Percentiles rank a stretch among this genome's conserved stretches.
Conservation (phyloP, 805 yeast species). For the Yarrowia sp. region DNA sequence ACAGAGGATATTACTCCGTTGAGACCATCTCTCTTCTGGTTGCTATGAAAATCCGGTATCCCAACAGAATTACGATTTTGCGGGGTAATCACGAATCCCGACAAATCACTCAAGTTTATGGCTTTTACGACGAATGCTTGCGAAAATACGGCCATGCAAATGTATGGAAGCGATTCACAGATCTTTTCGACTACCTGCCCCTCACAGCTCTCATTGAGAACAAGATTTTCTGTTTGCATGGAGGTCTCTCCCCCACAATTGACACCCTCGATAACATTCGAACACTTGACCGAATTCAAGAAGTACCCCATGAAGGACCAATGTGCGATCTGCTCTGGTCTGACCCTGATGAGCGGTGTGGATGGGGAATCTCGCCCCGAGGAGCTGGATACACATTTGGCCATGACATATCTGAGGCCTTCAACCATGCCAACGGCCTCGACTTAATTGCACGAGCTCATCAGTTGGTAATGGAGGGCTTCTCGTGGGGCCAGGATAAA, state of each 20-base stretch:
- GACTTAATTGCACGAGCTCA: slow-evolving; percentile 91
- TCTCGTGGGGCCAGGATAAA: slow-evolving; percentile 91
- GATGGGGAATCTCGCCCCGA: slow-evolving; percentile 98
- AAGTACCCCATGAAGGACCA: slow-evolving; percentile 97
- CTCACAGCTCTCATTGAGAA: slow-evolving; percentile 93
- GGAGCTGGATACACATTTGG: slow-evolving; percentile 99
- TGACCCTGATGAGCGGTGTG: slow-evolving; percentile 96
- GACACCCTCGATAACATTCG: slow-evolving; percentile 93
- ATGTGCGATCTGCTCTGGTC: slow-evolving; percentile 97
- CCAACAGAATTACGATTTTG: slow-evolving; percentile 87
- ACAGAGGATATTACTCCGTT: slow-evolving; percentile 83
- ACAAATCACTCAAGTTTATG: slow-evolving; percentile 95
- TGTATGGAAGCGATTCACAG: slow-evolving; percentile 93
- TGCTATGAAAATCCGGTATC: slow-evolving; percentile 92
- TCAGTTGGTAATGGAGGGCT: slow-evolving; percentile 97
- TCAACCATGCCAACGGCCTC: slow-evolving; percentile 87
- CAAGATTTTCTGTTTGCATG: slow-evolving; percentile 89
- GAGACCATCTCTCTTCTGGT: slow-evolving; percentile 89
- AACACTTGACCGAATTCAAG: slow-evolving; percentile 89
- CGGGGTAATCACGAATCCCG: slow-evolving; percentile 96
- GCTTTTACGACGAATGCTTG: slow-evolving; percentile 93
- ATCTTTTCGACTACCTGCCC: slow-evolving; percentile 91
- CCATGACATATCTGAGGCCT: slow-evolving; percentile 91
- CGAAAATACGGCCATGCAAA: slow-evolving; percentile 90
- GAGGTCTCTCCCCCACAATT: slow-evolving; percentile 94